Base-by-base conservation (phyloP, 1,284 basidiomycete genomes). In the Cutaneotrichosporon curvatum region DNA sequence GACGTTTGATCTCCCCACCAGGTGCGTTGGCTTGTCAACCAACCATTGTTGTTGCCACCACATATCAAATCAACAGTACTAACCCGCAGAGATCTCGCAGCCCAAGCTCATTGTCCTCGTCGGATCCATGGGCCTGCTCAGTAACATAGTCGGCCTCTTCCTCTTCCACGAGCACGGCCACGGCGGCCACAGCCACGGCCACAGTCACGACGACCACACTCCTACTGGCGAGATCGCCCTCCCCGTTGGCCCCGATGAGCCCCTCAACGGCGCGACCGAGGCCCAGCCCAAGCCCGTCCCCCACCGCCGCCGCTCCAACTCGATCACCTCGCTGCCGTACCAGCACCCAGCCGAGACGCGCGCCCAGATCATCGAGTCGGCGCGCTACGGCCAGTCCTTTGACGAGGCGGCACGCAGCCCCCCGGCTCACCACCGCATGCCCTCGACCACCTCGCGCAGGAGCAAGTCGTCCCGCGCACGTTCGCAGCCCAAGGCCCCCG, bases 131-230 rank as follows among this genome's bases (percentile, higher is more conserved):
- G 95, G 95, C 31, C 75, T 99, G 7, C 79, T 84, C 0, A 94
- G 89, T 32, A 99, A 99, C 65, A 79, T 98, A 31, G 78, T 97
- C 40, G 94, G 95, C 15, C 73, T 99, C 21, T 85, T 94, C 74
- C 76, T 98, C 48, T 98, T 98, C 79, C 91, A 95, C 65, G 94
- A 88, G 57, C 87, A 89, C 60, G 75, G 77, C 14, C 83, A 85
- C 60, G 71, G 64, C 10, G 62, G 50, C 16, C 51, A 54, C 48
- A 46, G 47, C 21, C 53, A 59, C 41, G 84, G 88, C 57, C 87
- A 90, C 59, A 75, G 75, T 3, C 79, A 89, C 64, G 74, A 44
- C 41, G 25, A 48, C 23, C 52, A 55, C 52, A 50, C 49, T 34
- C 55, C 59, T 41, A 12, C 12, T 7, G 53, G 62, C 14, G 37